These are phyloP conservation scores for Phaffomyces antillensis DNA, from an alignment of 805 yeast genomes.

Conservation along the genomic window DNA sequence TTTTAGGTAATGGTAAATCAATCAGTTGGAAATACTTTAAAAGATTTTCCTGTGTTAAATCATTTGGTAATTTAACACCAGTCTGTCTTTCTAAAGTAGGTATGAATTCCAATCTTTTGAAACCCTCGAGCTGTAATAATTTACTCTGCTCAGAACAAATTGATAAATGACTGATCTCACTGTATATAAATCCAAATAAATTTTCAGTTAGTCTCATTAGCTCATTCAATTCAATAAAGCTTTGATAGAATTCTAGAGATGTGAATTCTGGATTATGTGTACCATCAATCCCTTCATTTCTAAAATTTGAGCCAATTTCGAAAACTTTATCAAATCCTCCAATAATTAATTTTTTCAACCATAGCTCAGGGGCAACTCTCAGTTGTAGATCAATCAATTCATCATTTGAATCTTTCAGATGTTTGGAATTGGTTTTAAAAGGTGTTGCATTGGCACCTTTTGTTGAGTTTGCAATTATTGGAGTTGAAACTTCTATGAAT, in stretches of 20 bases:
- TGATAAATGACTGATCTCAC: conserved; percentile 19
- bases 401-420: conserved; percentile 23
- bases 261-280: conserved; percentile 95
- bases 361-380: conserved; percentile 91
- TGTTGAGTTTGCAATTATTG: conserved; percentile 62
- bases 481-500: conserved; percentile 85
- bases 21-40: conserved; percentile 29
- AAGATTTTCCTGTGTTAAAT: conserved; percentile 34
- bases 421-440: conserved; percentile 46
- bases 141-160: conserved; percentile 7
- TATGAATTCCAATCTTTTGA: conserved; percentile 54
- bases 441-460: conserved; percentile 96
- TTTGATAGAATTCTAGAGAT: conserved; percentile 80
- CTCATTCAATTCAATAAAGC: conserved; percentile 59
- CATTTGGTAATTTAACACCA: conserved; percentile 41
- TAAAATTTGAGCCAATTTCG: conserved; percentile 78
- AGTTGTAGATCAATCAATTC: conserved; percentile 39
- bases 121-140: conserved; percentile 10
- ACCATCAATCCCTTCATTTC: conserved; percentile 90
- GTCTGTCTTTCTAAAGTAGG: conserved; percentile 51
- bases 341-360: conserved; percentile 80
- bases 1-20: conserved; percentile 25
- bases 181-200: conserved; percentile 38
- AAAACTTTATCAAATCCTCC: conserved; percentile 82
- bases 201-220: conserved; percentile 59